phyloP scores from a whole-genome alignment of 2,329 filamentous ascomycete species.

The Xylariaceae sp. region DNA sequence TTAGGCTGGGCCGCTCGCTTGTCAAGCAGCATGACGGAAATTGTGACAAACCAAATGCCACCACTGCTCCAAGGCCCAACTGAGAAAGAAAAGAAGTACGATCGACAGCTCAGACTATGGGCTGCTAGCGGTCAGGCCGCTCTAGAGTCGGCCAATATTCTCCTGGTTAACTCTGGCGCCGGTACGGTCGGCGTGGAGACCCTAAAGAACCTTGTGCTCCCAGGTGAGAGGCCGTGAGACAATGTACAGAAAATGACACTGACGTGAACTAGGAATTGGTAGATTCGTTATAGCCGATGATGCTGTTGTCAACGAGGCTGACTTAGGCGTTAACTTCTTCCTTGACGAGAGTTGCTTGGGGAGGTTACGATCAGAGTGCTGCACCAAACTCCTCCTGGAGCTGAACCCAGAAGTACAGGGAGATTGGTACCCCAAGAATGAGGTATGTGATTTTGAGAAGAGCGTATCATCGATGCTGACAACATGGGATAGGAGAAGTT shows the following conservation, averaged over 20 bases:
- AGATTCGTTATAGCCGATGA: conserved; percentile 90
- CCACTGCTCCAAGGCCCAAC: conserved; percentile 60
- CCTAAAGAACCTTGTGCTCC: conserved; percentile 95
- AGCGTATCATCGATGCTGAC: conserved; percentile 17
- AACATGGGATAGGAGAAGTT: conserved; percentile 39
- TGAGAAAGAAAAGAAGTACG: conserved; percentile 80
- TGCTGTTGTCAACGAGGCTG: conserved; percentile 75
- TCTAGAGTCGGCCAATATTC: conserved; percentile 88
- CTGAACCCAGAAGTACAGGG: conserved; percentile 92
- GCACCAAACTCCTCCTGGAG: conserved; percentile 78
- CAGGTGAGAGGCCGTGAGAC: conserved; percentile 57
- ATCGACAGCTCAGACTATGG: conserved; percentile 94
- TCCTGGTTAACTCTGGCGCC: conserved; percentile 86
- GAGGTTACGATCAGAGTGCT: conserved; percentile 78
- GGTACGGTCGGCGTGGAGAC: conserved; percentile 89
- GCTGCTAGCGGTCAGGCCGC: conserved; percentile 90
- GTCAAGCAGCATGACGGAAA: conserved; percentile 50
- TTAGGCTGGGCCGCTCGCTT: neutral
- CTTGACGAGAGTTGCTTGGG: conserved; percentile 81
- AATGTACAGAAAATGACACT: conserved; percentile 5
- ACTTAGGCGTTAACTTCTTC: conserved; percentile 97
- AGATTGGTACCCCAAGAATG: conserved; percentile 64
- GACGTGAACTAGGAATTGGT: conserved; percentile 71
- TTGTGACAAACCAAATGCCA: conserved; percentile 53
- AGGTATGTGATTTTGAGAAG: conserved; percentile 43